These are phyloP conservation scores for Phytopythium boreale DNA, from an alignment of 352 stramenopile species.

Conservation along the genomic window DNA sequence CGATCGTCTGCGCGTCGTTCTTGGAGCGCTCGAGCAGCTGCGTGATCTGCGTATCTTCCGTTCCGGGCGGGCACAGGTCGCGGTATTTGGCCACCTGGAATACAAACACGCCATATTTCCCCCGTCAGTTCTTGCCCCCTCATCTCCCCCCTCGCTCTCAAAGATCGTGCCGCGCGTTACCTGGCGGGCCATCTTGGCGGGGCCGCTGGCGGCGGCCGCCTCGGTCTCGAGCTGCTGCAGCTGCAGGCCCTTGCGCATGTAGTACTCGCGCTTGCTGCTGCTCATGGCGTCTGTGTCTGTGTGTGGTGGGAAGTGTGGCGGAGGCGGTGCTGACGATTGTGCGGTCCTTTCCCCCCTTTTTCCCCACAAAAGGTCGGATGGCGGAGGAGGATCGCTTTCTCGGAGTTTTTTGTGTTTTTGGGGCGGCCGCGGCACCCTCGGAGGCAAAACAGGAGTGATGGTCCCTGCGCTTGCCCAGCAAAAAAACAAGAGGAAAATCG, in stretches of 20 bases:
- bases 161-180: slow-evolving; percentile 21
- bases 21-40: slow-evolving; percentile 69
- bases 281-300: slow-evolving; percentile 62
- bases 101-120: neutral
- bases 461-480: neutral
- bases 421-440: neutral
- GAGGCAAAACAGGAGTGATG: neutral
- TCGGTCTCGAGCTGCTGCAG: slow-evolving; percentile 74
- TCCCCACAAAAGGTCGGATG: neutral
- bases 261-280: slow-evolving; percentile 77
- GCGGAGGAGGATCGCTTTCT: slow-evolving; percentile 6
- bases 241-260: slow-evolving; percentile 78
- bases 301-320: slow-evolving; percentile 9
- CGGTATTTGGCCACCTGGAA: slow-evolving; percentile 69
- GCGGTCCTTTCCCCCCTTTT: slow-evolving; percentile 4
- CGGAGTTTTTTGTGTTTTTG: neutral
- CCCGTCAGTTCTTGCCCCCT: neutral
- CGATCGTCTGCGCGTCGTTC: slow-evolving; percentile 65
- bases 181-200: slow-evolving; percentile 52
- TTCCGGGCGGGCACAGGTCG: slow-evolving; percentile 80
- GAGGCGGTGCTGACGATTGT: slow-evolving; percentile 7
- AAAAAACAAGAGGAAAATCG: neutral
- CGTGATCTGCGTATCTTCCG: slow-evolving; percentile 68
- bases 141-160: neutral
- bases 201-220: slow-evolving; percentile 28